phyloP scores from a whole-genome alignment of 2,329 filamentous ascomycete genomes.

The Penicillium fuscoglaucum region DNA sequence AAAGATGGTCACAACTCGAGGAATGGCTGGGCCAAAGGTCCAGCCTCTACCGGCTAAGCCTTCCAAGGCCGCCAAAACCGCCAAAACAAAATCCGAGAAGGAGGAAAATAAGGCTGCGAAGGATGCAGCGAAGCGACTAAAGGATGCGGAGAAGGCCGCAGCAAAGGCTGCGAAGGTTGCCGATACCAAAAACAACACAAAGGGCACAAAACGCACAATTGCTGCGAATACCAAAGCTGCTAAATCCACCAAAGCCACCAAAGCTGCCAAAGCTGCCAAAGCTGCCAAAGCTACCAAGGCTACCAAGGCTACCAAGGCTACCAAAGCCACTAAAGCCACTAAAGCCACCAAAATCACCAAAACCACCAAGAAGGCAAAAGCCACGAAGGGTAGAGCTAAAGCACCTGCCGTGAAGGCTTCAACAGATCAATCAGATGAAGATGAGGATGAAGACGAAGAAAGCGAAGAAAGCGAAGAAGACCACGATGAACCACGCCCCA shows the following conservation, averaged over 20 bases:
- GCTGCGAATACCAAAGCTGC: not conserved
- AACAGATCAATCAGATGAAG: not conserved
- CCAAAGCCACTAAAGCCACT: not conserved
- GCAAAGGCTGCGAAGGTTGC: not conserved
- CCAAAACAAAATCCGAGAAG: not conserved
- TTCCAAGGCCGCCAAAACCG: not conserved
- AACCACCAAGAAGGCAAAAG: not conserved
- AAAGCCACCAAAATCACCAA: not conserved
- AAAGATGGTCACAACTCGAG: not conserved
- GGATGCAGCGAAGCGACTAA: not conserved
- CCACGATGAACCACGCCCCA: not conserved
- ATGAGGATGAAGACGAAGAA: slow-evolving; percentile 5
- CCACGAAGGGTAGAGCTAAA: not conserved
- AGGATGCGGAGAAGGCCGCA: not conserved
- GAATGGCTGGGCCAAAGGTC: not conserved
- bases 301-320: not conserved
- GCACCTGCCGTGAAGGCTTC: not conserved
- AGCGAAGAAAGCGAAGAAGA: slow-evolving; percentile 7
- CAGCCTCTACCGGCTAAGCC: not conserved
- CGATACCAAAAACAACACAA: not conserved
- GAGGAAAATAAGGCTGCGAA: not conserved
- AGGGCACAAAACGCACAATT: not conserved
- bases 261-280: not conserved
- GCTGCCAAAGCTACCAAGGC: not conserved
- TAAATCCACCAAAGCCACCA: not conserved